Base-by-base conservation (phyloP, 805 yeast species). In the Ogataea angusta region DNA sequence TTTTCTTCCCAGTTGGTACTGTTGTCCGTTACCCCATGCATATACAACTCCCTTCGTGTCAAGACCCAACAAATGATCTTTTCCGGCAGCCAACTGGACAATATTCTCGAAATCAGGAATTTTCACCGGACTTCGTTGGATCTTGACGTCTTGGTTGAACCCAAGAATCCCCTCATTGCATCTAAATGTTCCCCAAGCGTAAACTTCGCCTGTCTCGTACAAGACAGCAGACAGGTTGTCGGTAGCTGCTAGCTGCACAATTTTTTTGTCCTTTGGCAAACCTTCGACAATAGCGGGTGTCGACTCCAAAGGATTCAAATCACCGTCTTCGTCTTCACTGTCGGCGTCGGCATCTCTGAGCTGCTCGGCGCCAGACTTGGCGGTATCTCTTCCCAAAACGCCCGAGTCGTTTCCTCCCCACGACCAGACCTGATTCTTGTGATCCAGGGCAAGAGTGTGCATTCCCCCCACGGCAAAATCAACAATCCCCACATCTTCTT, bases 21-120 rank as follows among this genome's bases (percentile, higher is more conserved):
- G 95, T 55, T 90, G 95, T 18, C 97, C 96, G 60, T 87, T 85
- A 51, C 99, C 99, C 99, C 99, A 93, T 0, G 98, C 90, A 57
- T 76, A 88, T 1, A 90, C 97, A 39, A 80, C 72, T 43, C 99
- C 99, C 55, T 78, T 82, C 18, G 76, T 68, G 60, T 90, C 95
- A 26, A 93, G 68, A 17, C 95, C 93, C 34, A 93, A 61, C 26
- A 93, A 61, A 59, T 93, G 99, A 60, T 93, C 98, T 60, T 90
- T 90, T 35, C 99, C 99, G 0, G 85, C 78, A 1, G 95, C 96
- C 42, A 93, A 63, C 56, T 87, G 93, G 19, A 82, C 87, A 40
- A 87, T 80, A 43, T 85, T 76, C 46, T 72, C 76, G 40, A 87
- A 72, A 35, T 72, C 75, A 1, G 66, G 66, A 25, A 91, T 71